phyloP scores from a whole-genome alignment of 1,139 yeast species.

The Pichia sp. region DNA sequence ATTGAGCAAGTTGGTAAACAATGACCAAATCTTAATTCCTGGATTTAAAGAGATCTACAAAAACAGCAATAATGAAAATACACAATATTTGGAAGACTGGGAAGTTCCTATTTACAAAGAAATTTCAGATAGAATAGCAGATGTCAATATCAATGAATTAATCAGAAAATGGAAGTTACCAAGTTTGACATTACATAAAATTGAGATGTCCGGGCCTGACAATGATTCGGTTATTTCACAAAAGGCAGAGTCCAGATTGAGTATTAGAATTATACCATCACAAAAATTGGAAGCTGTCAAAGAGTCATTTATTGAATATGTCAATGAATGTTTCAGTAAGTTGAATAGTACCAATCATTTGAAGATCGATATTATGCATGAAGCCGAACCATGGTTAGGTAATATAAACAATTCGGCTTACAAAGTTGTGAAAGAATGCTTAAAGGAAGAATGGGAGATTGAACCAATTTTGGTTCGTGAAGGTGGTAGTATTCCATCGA shows the following conservation, averaged over 20 bases:
- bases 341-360: slow-evolving; percentile 57
- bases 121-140: slow-evolving; percentile 42
- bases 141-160: slow-evolving; percentile 36
- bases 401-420: slow-evolving; percentile 73
- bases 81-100: slow-evolving; percentile 14
- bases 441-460: slow-evolving; percentile 48
- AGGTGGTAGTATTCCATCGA: slow-evolving; percentile 94
- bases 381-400: slow-evolving; percentile 96
- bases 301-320: slow-evolving; percentile 38
- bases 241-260: slow-evolving; percentile 64
- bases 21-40: slow-evolving; percentile 59
- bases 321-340: slow-evolving; percentile 39
- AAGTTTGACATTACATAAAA: slow-evolving; percentile 80
- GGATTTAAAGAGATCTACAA: slow-evolving; percentile 14
- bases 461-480: slow-evolving; percentile 84
- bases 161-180: slow-evolving; percentile 91
- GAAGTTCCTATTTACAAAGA: slow-evolving; percentile 41
- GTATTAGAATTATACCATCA: slow-evolving; percentile 84
- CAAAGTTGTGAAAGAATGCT: slow-evolving; percentile 52
- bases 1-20: slow-evolving; percentile 54
- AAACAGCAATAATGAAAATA: background rate
- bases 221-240: slow-evolving; percentile 88
- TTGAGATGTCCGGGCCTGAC: slow-evolving; percentile 84
- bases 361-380: slow-evolving; percentile 57
- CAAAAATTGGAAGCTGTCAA: slow-evolving; percentile 64